These are phyloP conservation scores for Echinosphaeria canescens DNA, from an alignment of 2,329 filamentous ascomycete species.

Conservation along the genomic window DNA sequence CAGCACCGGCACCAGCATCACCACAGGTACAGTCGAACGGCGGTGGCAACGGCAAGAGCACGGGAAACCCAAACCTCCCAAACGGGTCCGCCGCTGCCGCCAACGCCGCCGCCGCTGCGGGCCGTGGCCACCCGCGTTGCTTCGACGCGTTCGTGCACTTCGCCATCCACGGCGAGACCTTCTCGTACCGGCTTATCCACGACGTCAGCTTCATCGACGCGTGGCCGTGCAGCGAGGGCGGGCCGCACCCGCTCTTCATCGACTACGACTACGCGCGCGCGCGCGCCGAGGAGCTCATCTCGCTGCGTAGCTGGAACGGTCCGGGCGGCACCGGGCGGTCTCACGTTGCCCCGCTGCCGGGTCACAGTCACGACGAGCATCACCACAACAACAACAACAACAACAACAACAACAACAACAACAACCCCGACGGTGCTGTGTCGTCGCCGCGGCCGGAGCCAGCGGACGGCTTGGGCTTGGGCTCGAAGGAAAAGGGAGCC, in stretches of 20 bases:
- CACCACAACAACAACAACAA: too few species aligned
- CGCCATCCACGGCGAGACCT: constrained; percentile 38
- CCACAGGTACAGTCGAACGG: too few species aligned
- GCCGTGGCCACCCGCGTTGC: constrained; percentile 14
- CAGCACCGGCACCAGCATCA: too few species aligned
- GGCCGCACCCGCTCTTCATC: constrained; percentile 49
- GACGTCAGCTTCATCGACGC: constrained; percentile 45
- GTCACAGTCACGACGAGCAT: too few species aligned
- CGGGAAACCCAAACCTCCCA: too few species aligned
- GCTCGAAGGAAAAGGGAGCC: constrained; percentile 2
- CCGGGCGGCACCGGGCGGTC: constrained; percentile 1
- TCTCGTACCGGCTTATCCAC: constrained; percentile 38
- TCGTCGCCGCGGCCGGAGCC: constrained; percentile 2
- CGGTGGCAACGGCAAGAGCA: too few species aligned
- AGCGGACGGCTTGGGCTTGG: constrained; percentile 1
- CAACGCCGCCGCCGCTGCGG: constrained; percentile 1
- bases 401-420: constrained; percentile 5
- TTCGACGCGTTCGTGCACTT: constrained; percentile 42
- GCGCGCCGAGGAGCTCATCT: constrained; percentile 40
- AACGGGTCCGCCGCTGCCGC: too few species aligned
- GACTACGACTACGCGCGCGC: constrained; percentile 42
- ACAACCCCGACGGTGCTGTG: constrained; percentile 1
- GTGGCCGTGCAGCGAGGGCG: constrained; percentile 34
- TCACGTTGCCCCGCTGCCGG: too few species aligned
- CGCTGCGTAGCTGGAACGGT: constrained; percentile 39